phyloP scores from a whole-genome alignment of 768 basidiomycete species.

The Trichaptum fuscoviolaceum region DNA sequence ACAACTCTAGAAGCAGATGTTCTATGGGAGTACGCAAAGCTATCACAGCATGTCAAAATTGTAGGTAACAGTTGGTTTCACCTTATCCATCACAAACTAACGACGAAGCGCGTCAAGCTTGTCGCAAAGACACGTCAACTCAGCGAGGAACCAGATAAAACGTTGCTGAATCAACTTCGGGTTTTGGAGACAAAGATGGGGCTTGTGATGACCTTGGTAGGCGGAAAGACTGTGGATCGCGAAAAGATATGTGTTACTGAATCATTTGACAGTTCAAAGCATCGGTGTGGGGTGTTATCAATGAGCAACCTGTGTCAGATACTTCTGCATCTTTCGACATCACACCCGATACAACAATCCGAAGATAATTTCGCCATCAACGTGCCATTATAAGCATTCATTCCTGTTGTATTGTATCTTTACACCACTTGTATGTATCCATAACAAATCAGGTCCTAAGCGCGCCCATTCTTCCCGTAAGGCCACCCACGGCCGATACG shows the following conservation, averaged over 20 bases:
- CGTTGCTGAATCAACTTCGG: constrained; percentile 69
- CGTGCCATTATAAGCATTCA: too few species aligned
- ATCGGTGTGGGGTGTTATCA: constrained; percentile 92
- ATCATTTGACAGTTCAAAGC: constrained; percentile 77
- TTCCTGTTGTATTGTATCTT: constrained; percentile 6
- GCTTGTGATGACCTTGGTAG: constrained; percentile 84
- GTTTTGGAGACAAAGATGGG: constrained; percentile 92
- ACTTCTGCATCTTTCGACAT: constrained; percentile 12
- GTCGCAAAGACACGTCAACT: constrained; percentile 63
- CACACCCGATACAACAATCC: constrained; percentile 23
- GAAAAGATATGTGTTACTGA: neutral
- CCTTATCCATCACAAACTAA: neutral
- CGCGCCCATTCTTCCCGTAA: constrained; percentile 47
- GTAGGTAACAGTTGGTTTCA: constrained; percentile 36
- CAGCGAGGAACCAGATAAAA: constrained; percentile 71
- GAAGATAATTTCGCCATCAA: neutral
- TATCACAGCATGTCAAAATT: constrained; percentile 73
- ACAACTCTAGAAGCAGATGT: constrained; percentile 69
- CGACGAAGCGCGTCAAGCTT: constrained; percentile 40
- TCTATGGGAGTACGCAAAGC: constrained; percentile 90
- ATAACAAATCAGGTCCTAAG: constrained; percentile 27
- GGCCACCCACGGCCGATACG: constrained; percentile 36
- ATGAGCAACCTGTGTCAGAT: constrained; percentile 52
- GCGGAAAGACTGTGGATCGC: constrained; percentile 18
- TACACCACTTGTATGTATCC: constrained; percentile 20